Evolutionary conservation across 768 basidiomycete genomes (phyloP), one percentile per base, ranked within the genome.

Genomic region (Boletus speciosus): DNA sequence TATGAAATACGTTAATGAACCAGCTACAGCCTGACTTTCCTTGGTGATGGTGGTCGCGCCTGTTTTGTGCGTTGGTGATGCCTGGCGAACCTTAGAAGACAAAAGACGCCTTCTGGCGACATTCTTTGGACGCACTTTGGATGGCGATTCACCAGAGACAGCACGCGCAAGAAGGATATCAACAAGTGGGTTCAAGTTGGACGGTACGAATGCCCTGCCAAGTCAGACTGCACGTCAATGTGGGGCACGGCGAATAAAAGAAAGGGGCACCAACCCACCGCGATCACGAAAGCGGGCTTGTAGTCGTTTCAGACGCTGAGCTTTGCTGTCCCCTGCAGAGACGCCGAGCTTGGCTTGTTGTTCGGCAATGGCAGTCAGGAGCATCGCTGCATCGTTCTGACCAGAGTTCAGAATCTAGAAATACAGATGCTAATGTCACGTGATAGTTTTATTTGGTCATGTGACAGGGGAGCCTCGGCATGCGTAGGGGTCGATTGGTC

Each of bases 231-330:
- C 34, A 10, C 5, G 48, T 59, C 39, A 56, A n/a, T 31, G 15
- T 42, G 16, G 19, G 37, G 37, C n/a, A 36, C 14, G 43, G 41
- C 9, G 15, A 2, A 35, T 14, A 38, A 48, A 27, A 1, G 25
- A 12, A 19, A 31, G 6, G 35, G 15, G 34, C 38, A 71, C 81
- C 56, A 31, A 84, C 83, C 84, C 83, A 53, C 84, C 84, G 50
- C 84, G 79, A 68, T 87, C 84, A 49, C 86, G 78, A 67, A 86
- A 84, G 25, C 86, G 75, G 34, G 84, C 76, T 59, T 87, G 81
- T 55, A 82, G 83, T 39, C 85, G 78, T 62, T 85, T 76, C 15
- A 81, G 64, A 41, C 87, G 81, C 45, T 83, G 72, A 0, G 78
- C 77, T 31, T 83, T 76, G 62, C 86, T 88, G 49, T 82, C 83